Evolutionary conservation across 352 stramenopile species (phyloP), one percentile per base, ranked within the genome.

Genomic region (Ochromonadaceae sp.): DNA sequence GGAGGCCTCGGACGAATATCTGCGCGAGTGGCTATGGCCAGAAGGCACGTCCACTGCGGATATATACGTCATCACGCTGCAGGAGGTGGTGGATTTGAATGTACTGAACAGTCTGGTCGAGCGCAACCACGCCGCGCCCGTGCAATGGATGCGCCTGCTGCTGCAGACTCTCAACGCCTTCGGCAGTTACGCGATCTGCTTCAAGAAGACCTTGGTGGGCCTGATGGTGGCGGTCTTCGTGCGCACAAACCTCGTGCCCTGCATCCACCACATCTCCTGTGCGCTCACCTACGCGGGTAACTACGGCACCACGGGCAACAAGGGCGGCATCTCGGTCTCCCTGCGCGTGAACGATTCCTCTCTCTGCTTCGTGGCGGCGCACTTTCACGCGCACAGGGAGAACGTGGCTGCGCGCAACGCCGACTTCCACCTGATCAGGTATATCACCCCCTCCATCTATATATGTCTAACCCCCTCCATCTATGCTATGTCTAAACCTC

Each of bases 41-140:
- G 15, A 1, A 14, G 22, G 2, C 17, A 3, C 2, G 15, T 15
- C 28, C 10, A 4, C 22, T 31, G 76, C 81, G 0, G 85, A 93
- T 67, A 77, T 93, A 59, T 86, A 90, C 28, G 81, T 83, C 0
- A 78, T 93, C 30, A 85, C 82, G 31, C 87, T 99, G 68, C 93
- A 99, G 70, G 95, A 99, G 80, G 98, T 99, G 68, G 95, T 99
- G 0, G 95, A 99, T 77, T 75, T 99, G 5, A 99, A 97, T 72
- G 93, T 92, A 1, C 89, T 97, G 17, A 99, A 99, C 70, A 93
- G 99, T 0, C 89, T 97, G 0, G 87, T 98, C 0, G 95, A 98
- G 60, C 67, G 84, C 96, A 49, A 95, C 81, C 20, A 53, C n/a
- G n/a, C n/a, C n/a, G n/a, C n/a, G n/a, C n/a, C n/a, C n/a, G n/a